These are phyloP conservation scores for Lablab purpureus DNA, from an alignment of 306 rosid species.

Conservation along the genomic window DNA sequence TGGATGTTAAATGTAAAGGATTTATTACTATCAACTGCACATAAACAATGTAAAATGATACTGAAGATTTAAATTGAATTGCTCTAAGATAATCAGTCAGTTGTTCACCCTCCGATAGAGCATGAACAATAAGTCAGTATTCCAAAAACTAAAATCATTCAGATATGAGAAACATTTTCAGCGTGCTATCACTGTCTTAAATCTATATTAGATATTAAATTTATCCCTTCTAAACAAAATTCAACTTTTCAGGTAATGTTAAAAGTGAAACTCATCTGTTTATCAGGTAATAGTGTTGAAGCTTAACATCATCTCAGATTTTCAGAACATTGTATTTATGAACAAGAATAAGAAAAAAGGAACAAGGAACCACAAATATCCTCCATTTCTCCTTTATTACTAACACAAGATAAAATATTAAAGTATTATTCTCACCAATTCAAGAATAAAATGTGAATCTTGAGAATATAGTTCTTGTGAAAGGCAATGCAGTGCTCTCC, in stretches of 20 bases:
- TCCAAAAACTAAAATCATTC: slow-evolving; percentile 21
- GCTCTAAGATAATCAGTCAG: neutral
- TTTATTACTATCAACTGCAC: neutral
- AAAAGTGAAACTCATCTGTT: slow-evolving; percentile 16
- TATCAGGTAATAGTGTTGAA: slow-evolving; percentile 14
- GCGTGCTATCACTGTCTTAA: neutral
- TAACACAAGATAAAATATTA: slow-evolving; percentile 28
- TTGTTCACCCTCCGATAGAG: neutral
- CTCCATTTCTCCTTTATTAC: slow-evolving; percentile 11
- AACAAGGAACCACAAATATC: slow-evolving; percentile 14
- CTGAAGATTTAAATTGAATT: slow-evolving; percentile 7
- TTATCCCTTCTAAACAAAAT: slow-evolving; percentile 19
- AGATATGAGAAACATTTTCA: slow-evolving; percentile 1
- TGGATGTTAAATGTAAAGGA: slow-evolving; percentile 20
- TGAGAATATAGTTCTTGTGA: slow-evolving; percentile 97
- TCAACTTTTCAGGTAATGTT: slow-evolving; percentile 16
- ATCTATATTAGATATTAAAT: slow-evolving; percentile 26
- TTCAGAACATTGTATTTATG: slow-evolving; percentile 7
- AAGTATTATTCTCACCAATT: slow-evolving; percentile 70
- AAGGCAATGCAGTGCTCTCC: slow-evolving; percentile 98
- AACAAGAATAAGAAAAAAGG: slow-evolving; percentile 25
- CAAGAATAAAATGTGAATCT: slow-evolving; percentile 98
- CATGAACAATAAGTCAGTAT: slow-evolving; percentile 17
- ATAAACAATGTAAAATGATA: slow-evolving; percentile 29
- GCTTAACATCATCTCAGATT: slow-evolving; percentile 23